These are phyloP conservation scores for Debaryomyces fabryi DNA, from an alignment of 1,139 yeast species.

Conservation along the genomic window DNA sequence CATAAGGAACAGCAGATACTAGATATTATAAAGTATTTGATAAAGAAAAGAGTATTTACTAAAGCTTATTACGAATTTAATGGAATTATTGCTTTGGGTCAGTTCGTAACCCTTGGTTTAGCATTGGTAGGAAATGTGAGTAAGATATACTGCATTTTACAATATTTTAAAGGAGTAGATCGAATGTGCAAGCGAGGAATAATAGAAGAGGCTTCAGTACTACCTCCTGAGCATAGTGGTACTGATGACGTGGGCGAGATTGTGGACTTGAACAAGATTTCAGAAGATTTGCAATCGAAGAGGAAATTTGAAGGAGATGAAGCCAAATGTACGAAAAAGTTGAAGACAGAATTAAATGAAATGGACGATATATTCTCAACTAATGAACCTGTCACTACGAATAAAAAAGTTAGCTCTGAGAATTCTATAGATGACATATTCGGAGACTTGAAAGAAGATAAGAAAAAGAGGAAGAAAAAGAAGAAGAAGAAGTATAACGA, in stretches of 20 bases:
- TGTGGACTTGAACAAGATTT: conserved; percentile 15
- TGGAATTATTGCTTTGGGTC: conserved; percentile 73
- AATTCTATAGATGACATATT: conserved; percentile 22
- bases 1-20: conserved; percentile 21
- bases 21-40: conserved; percentile 36
- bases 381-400: too few species aligned
- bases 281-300: conserved; percentile 6
- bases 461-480: conserved; percentile 36
- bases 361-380: conserved; percentile 8
- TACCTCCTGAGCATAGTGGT: not conserved
- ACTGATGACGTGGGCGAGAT: conserved; percentile 32
- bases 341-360: conserved; percentile 11
- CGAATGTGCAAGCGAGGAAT: not conserved
- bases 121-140: conserved; percentile 63
- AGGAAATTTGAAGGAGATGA: conserved; percentile 1
- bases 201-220: not conserved
- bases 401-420: conserved; percentile 11
- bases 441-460: conserved; percentile 13
- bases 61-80: conserved; percentile 64
- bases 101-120: conserved; percentile 74
- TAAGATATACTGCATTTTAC: conserved; percentile 41
- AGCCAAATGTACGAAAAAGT: conserved; percentile 9
- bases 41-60: conserved; percentile 41
- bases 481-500: conserved; percentile 50
- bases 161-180: conserved; percentile 17